Percentiles rank a stretch among this genome's conserved stretches.
Conservation (phyloP, 1,284 basidiomycete genomes). For the Sanguinoderma infundibulare region DNA sequence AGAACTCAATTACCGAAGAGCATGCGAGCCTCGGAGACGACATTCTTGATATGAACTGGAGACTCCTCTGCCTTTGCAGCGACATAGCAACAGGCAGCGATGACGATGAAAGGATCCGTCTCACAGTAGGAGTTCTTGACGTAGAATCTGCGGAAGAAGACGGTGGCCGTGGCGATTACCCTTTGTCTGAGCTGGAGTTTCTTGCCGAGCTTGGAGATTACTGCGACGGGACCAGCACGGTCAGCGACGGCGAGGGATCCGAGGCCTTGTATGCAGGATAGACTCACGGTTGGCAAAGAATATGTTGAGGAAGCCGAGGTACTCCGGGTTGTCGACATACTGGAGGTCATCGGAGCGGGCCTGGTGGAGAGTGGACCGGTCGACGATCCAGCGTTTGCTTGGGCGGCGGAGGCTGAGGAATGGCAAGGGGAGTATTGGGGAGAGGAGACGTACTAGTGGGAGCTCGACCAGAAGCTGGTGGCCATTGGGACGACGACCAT, state of each 20-base stretch:
- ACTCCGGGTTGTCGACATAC: conserved; percentile 76
- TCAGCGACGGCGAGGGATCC: conserved; percentile 1
- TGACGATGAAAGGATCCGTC: conserved; percentile 92
- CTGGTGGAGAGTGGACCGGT: conserved; percentile 72
- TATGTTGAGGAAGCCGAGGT: conserved; percentile 80
- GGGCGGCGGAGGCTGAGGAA: not conserved
- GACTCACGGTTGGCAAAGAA: conserved; percentile 82
- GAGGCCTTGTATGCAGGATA: conserved; percentile 5
- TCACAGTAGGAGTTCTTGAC: conserved; percentile 93
- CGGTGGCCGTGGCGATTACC: conserved; percentile 90
- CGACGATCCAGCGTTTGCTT: conserved; percentile 89
- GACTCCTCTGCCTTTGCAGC: conserved; percentile 97
- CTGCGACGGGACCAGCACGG: conserved; percentile 41
- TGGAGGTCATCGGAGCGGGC: conserved; percentile 79
- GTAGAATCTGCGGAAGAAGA: conserved; percentile 96
- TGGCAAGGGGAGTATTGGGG: not conserved
- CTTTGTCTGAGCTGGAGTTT: conserved; percentile 85
- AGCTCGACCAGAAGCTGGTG: conserved; percentile 77
- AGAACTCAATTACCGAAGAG: conserved; percentile 75
- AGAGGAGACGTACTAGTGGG: conserved; percentile 62
- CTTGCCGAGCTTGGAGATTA: conserved; percentile 88
- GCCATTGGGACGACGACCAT: conserved; percentile 50
- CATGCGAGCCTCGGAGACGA: conserved; percentile 82
- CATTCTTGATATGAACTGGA: conserved; percentile 92
- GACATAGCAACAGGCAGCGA: conserved; percentile 93